phyloP scores from a whole-genome alignment of 805 yeast species.

The Teunomyces barrocoloradensis region DNA sequence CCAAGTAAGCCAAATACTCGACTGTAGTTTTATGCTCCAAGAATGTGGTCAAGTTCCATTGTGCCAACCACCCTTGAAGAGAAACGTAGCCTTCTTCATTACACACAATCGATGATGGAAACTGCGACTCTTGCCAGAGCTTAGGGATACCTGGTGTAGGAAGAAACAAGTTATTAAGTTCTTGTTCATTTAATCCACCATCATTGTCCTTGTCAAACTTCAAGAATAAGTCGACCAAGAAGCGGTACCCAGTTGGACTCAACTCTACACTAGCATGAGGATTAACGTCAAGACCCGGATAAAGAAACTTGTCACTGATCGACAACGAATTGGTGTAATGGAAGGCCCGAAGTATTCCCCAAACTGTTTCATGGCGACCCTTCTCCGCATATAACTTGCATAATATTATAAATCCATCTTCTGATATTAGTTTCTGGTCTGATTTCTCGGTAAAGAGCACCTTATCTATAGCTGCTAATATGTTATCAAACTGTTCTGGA shows the following conservation, averaged over 20 bases:
- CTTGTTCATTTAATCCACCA: constrained; percentile 84
- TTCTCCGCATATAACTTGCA: constrained; percentile 82
- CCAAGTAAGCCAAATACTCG: constrained; percentile 86
- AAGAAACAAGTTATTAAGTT: constrained; percentile 64
- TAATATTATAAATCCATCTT: constrained; percentile 71
- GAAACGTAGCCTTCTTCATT: constrained; percentile 89
- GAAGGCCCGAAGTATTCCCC: constrained; percentile 90
- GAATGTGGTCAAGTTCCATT: constrained; percentile 96
- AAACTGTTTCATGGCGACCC: constrained; percentile 94
- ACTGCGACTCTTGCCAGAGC: constrained; percentile 80
- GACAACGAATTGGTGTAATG: constrained; percentile 92
- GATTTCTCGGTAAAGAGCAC: constrained; percentile 29
- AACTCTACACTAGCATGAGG: constrained; percentile 79
- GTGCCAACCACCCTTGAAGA: constrained; percentile 97
- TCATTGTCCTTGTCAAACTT: constrained; percentile 93
- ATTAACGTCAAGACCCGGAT: constrained; percentile 76
- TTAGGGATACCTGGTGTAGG: constrained; percentile 94
- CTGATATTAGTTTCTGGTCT: constrained; percentile 54
- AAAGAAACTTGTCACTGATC: constrained; percentile 72
- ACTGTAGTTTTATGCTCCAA: constrained; percentile 80
- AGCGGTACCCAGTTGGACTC: constrained; percentile 88
- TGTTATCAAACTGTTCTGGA: constrained; percentile 35
- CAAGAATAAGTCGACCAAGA: constrained; percentile 84
- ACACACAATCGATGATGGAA: constrained; percentile 85
- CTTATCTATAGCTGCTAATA: constrained; percentile 29